A percentile compares a stretch with the other conserved stretches of the same genome.
Evolutionary conservation across 1,139 yeast species (phyloP).

Genomic region (Cylindricascospora bacillispora): DNA sequence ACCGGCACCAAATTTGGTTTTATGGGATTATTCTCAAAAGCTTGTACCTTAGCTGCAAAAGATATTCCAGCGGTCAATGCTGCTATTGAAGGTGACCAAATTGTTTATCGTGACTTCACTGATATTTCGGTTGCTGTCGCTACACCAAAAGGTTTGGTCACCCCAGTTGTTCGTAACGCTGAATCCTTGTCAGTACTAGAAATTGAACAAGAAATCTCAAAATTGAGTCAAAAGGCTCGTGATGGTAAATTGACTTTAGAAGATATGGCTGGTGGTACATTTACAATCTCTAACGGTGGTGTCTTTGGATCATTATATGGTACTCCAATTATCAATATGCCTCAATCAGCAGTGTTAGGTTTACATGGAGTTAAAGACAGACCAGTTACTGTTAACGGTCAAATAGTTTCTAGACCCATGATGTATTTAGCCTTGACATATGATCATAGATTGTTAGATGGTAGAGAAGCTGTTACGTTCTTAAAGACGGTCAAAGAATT

Average conservation of each 20-base stretch:
- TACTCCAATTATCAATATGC: constrained; percentile 96
- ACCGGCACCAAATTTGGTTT: constrained; percentile 94
- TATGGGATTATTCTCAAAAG: constrained; percentile 98
- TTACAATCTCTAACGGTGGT: constrained; percentile 98
- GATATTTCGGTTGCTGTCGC: constrained; percentile 97
- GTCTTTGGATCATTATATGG: constrained; percentile 97
- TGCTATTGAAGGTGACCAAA: constrained; percentile 87
- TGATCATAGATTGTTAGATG: constrained; percentile 96
- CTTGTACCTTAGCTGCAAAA: constrained; percentile 84
- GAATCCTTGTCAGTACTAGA: constrained; percentile 83
- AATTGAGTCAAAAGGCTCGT: constrained; percentile 86
- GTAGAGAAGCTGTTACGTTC: constrained; percentile 98
- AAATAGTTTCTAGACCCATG: constrained; percentile 96
- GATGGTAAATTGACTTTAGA: constrained; percentile 93
- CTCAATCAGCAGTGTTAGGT: constrained; percentile 97
- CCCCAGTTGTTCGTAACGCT: constrained; percentile 96
- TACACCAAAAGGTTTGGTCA: constrained; percentile 97
- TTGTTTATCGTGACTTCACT: constrained; percentile 91
- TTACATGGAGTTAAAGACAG: constrained; percentile 96
- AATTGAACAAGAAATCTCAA: constrained; percentile 74
- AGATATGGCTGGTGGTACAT: constrained; percentile 99
- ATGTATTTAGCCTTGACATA: constrained; percentile 98
- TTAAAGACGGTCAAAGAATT: constrained; percentile 90
- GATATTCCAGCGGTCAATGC: constrained; percentile 94
- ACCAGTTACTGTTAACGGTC: constrained; percentile 93